Base-by-base conservation (phyloP, 768 basidiomycete genomes). In the Auricularia sp. region DNA sequence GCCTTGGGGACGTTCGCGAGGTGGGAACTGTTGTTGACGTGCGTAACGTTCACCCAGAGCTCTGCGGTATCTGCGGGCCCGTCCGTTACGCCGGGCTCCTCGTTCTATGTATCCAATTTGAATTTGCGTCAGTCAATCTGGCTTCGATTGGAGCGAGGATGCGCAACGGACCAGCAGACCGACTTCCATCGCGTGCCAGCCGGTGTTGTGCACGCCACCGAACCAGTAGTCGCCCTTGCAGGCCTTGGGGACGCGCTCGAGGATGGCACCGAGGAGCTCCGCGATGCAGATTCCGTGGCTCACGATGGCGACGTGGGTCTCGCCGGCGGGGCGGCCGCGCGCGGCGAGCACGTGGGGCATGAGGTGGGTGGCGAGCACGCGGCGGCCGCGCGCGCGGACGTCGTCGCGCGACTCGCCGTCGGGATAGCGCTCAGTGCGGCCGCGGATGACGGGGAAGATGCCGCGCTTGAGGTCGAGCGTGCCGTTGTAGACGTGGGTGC, bases 231-330 rank as follows among this genome's bases (percentile, higher is more conserved):
- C 56, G 23, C 56, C 14, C 6, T 29, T 6, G 16, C 12, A 4
- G 6, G 34, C 14, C 7, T 18, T 29, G 23, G 56, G 56, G 11
- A 59, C 56, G 36, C 61, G 61, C 21, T 35, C 14, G 12, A 61
- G 23, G 14, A 61, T 23, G 8, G 61, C 64, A 18, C 51, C 63
- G 29, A 64, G 42, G 7, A 69, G 53, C 42, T 87, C 84, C 34
- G 75, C 76, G 56, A 91, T 87, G 72, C 85, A 86, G 23, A 89
- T 68, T 0, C 91, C 88, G 72, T 93, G 90, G 73, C 89, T 90
- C 59, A 90, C 84, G 44, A 91, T 68, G 1, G 84, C 88, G 33
- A 91, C 71, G 29, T 75, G 75, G 1, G 78, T 78, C 23, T 77
- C 70, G 71, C 72, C 66, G 29, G 16, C 35, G 16, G 34, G 39